Percentiles rank a stretch among this genome's conserved stretches.
Evolutionary conservation across 257 asterid species (phyloP).

Genomic region (Ajuga chamaepitys): DNA sequence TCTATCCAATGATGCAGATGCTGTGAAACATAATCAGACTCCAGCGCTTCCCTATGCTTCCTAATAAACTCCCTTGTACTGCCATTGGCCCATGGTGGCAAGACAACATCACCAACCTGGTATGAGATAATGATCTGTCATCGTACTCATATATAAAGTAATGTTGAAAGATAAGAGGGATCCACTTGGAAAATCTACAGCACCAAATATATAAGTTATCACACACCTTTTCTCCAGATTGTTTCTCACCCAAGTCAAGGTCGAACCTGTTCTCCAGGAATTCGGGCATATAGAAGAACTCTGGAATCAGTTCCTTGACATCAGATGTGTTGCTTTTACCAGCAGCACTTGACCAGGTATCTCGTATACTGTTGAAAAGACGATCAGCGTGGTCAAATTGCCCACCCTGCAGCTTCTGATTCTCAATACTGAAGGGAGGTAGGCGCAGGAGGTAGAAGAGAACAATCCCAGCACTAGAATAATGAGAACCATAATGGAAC

Average conservation of each 20-base stretch:
- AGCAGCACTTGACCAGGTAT: slow-evolving; percentile 98
- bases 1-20: slow-evolving; percentile 99
- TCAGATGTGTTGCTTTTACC: slow-evolving; percentile 98
- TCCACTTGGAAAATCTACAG: neutral
- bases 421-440: slow-evolving; percentile 91
- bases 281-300: slow-evolving; percentile 94
- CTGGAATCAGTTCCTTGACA: slow-evolving; percentile 98
- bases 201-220: neutral
- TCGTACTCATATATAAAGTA: slow-evolving; percentile 1
- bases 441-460: slow-evolving; percentile 93
- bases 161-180: neutral
- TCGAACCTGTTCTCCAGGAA: slow-evolving; percentile 77
- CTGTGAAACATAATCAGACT: slow-evolving; percentile 92
- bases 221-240: slow-evolving; percentile 97
- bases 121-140: slow-evolving; percentile 25
- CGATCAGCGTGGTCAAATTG: slow-evolving; percentile 99
- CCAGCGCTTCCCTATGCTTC: slow-evolving; percentile 98
- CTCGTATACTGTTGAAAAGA: slow-evolving; percentile 82
- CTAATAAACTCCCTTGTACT: slow-evolving; percentile 84
- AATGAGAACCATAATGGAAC: slow-evolving; percentile 98
- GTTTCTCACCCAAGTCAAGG: slow-evolving; percentile 99
- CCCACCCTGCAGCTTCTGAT: slow-evolving; percentile 96
- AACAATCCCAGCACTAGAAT: slow-evolving; percentile 98
- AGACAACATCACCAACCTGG: slow-evolving; percentile 86
- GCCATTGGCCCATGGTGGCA: slow-evolving; percentile 97